phyloP scores from a whole-genome alignment of 345 rosid genomes.

The Pistacia atlantica region DNA sequence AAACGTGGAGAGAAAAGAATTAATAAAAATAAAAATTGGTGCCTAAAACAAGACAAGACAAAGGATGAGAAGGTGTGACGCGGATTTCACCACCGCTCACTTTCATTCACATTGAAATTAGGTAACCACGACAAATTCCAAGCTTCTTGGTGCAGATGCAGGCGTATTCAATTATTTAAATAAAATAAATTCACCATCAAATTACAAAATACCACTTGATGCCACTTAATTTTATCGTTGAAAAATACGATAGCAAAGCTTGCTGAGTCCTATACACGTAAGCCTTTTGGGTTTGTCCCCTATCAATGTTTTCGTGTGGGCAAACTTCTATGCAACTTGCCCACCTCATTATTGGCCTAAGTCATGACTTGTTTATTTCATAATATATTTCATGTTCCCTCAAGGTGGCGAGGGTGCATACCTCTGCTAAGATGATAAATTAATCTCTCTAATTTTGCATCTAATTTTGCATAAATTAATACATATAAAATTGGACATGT shows the following conservation, averaged over 20 bases:
- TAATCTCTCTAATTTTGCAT: too few species aligned
- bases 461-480: too few species aligned
- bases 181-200: neutral
- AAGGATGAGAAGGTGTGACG: conserved; percentile 31
- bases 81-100: conserved; percentile 38
- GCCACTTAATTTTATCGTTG: neutral
- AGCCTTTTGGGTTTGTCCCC: neutral
- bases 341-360: neutral
- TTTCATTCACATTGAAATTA: conserved; percentile 24
- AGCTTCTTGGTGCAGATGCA: conserved; percentile 43
- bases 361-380: neutral
- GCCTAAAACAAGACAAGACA: neutral
- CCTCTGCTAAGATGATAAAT: too few species aligned
- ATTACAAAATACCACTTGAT: neutral
- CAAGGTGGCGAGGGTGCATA: neutral
- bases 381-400: too few species aligned
- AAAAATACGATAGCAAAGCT: neutral
- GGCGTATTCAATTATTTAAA: too few species aligned
- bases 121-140: conserved; percentile 38
- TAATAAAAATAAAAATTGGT: neutral
- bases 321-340: neutral
- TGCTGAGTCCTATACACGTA: neutral
- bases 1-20: too few species aligned
- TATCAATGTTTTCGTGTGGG: neutral
- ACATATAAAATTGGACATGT: too few species aligned